Conservation (phyloP, 805 yeast genomes). For the Cyberlindnera galapagoensis region DNA sequence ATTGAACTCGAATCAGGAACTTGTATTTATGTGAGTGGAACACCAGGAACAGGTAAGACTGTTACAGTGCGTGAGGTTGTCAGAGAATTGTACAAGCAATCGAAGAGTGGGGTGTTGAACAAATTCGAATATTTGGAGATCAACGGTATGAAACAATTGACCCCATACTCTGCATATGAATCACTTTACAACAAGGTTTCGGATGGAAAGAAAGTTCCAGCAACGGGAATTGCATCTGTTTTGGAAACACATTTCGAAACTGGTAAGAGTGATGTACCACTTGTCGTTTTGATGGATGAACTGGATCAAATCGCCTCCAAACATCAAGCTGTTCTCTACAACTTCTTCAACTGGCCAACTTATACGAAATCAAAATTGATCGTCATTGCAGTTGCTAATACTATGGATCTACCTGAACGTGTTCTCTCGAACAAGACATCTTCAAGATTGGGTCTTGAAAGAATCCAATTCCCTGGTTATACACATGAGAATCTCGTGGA, state of each 20-base stretch:
- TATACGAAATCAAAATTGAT: constrained; percentile 70
- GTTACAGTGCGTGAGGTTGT: constrained; percentile 88
- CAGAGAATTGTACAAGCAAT: constrained; percentile 48
- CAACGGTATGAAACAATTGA: constrained; percentile 79
- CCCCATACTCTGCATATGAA: constrained; percentile 80
- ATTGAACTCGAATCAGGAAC: constrained; percentile 68
- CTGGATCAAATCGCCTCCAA: constrained; percentile 84
- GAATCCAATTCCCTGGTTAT: constrained; percentile 87
- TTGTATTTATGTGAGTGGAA: constrained; percentile 88
- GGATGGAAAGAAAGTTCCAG: constrained; percentile 50
- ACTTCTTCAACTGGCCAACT: constrained; percentile 97
- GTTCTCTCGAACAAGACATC: constrained; percentile 81
- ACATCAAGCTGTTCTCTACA: constrained; percentile 83
- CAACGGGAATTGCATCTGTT: constrained; percentile 39
- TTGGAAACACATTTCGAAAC: constrained; percentile 65
- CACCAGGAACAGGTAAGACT: constrained; percentile 98
- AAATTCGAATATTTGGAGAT: constrained; percentile 75
- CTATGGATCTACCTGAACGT: constrained; percentile 95
- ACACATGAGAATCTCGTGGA: constrained; percentile 68
- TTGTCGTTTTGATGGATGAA: constrained; percentile 84
- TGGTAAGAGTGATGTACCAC: constrained; percentile 22
- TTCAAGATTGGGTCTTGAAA: constrained; percentile 80
- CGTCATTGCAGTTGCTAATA: constrained; percentile 91
- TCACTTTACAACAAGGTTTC: constrained; percentile 68
- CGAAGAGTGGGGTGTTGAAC: constrained; percentile 31